These are phyloP conservation scores for Nothopassalora personata DNA, from an alignment of 2,329 filamentous ascomycete genomes.

Conservation along the genomic window DNA sequence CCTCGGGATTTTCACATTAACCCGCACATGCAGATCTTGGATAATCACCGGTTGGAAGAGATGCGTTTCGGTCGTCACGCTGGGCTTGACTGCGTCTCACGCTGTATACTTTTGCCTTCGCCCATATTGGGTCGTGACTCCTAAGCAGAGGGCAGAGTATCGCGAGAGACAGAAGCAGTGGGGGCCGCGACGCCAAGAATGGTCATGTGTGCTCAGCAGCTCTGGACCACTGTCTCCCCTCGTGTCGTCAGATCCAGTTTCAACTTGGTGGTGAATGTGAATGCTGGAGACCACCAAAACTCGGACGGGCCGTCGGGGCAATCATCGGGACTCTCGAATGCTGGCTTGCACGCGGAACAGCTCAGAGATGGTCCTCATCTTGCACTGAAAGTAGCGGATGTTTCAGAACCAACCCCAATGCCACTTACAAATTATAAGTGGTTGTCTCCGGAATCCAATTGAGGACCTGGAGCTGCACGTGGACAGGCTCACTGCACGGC, in stretches of 20 bases:
- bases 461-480: conserved; percentile 12
- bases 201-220: no score
- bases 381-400: neutral
- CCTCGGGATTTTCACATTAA: neutral
- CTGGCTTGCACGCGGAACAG: neutral
- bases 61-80: neutral
- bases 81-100: neutral
- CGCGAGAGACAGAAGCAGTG: no score
- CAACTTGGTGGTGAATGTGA: no score
- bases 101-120: neutral
- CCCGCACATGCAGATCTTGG: neutral
- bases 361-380: neutral
- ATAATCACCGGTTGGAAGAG: neutral
- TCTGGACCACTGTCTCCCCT: no score
- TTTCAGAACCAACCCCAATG: neutral
- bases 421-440: conserved; percentile 8
- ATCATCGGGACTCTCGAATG: no score
- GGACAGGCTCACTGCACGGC: neutral
- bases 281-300: neutral
- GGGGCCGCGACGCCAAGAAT: no score
- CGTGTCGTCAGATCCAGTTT: no score
- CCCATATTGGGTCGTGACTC: neutral
- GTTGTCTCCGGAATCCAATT: conserved; percentile 5
- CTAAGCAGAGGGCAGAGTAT: no score
- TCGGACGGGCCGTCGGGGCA: no score